A percentile compares a stretch with the other conserved stretches of the same genome.
Conservation (phyloP, 2,329 filamentous ascomycete species). For the Fusarium devonianum region DNA sequence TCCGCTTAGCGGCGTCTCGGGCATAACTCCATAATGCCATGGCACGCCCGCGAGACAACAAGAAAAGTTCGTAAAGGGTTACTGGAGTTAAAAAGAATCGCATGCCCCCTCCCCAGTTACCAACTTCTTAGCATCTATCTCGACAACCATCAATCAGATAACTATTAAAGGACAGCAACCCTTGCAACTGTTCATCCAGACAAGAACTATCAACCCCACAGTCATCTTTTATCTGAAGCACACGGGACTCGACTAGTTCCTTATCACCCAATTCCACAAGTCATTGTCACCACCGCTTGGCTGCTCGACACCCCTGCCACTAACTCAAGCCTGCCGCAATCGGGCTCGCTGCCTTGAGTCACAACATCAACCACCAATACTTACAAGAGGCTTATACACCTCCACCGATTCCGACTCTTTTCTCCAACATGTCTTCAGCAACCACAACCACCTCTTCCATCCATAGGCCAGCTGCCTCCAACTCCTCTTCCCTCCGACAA, state of each 20-base stretch:
- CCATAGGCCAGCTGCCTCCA: constrained; percentile 39
- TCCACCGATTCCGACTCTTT: constrained; percentile 24
- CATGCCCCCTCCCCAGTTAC: constrained; percentile 29
- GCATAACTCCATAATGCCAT: constrained; percentile 41
- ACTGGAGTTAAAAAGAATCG: constrained; percentile 41
- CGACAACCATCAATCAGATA: constrained; percentile 14
- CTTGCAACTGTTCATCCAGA: constrained; percentile 11
- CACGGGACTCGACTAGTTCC: constrained; percentile 30
- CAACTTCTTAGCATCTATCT: constrained; percentile 25
- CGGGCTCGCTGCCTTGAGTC: constrained; percentile 43
- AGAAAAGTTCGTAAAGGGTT: constrained; percentile 36
- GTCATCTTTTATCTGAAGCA: constrained; percentile 15
- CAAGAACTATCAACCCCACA: constrained; percentile 26
- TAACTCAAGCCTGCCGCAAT: constrained; percentile 41
- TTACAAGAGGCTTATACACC: constrained; percentile 36
- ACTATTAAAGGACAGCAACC: constrained; percentile 15
- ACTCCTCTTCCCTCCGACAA: constrained; percentile 42
- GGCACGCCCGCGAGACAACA: constrained; percentile 32
- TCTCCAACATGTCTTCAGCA: constrained; percentile 44
- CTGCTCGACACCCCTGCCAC: constrained; percentile 40
- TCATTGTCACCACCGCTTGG: constrained; percentile 41
- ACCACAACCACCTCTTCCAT: constrained; percentile 35
- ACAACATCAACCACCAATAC: constrained; percentile 37
- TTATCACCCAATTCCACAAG: constrained; percentile 42
- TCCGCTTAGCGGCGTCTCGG: constrained; percentile 43